Base-by-base conservation (phyloP, 78 protist genomes). In the Corallochytrium limacisporum region DNA sequence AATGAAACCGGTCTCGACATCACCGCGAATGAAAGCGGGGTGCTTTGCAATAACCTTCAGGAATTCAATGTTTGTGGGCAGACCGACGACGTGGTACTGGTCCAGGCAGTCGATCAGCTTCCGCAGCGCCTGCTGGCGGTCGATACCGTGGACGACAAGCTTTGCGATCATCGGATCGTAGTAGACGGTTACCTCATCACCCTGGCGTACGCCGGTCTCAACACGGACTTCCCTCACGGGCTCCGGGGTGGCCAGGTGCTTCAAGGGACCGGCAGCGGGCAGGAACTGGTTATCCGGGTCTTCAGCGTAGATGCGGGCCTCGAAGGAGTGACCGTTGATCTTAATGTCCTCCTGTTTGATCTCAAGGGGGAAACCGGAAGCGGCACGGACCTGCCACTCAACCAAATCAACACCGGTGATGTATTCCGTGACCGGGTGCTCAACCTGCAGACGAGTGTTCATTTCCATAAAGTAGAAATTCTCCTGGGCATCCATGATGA, bases 391-490 rank as follows among this genome's bases (percentile, higher is more conserved):
- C 94, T 87, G 89, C 71, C 75, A 75, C 66, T 91, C 97, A 31
- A 93, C 95, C 24, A 95, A 81, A 69, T 95, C 97, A 33, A 83
- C 70, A 31, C 93, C 92, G 9, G 94, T 82, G 72, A 93, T 77
- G 22, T 67, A 37, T 63, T 95, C 97, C 1, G 98, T 67, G 79
- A 94, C 81, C 18, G 95, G 95, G 75, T 94, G 96, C 79, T 94
- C 98, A 39, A 93, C 99, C 74, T 91, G 99, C 56, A 95, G 80
- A 26, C 99, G 81, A 9, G 99, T 88, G 84, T 95, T 95, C 98
- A 95, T 91, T 60, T 95, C 99, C 47, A 93, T 68, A 61, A 95
- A 95, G 82, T 83, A 89, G 72, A 77, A 87, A 55, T 82, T 66
- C 32, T 65, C 39, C 12, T 79, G 9, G 6, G 56, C 20, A 50